Percentiles rank a stretch among this genome's conserved stretches.
These are phyloP conservation scores for Fusarium succisae DNA, from an alignment of 2,329 filamentous ascomycete species.

Conservation along the genomic window DNA sequence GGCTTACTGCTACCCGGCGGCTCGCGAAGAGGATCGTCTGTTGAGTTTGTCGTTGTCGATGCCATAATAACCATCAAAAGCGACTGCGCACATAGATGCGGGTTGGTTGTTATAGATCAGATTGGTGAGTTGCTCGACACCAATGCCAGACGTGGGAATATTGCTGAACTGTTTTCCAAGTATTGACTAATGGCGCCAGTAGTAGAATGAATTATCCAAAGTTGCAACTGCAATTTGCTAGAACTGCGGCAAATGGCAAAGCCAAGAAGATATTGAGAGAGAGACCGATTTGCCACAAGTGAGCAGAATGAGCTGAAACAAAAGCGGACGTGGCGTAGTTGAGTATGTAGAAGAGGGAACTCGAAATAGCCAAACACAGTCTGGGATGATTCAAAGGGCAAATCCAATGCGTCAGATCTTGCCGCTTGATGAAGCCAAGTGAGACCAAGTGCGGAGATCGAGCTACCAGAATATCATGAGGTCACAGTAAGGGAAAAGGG, in stretches of 20 bases:
- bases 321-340: background rate
- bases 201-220: background rate
- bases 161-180: background rate
- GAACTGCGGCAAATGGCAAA: background rate
- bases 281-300: slow-evolving; percentile 11
- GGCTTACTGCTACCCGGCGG: slow-evolving; percentile 22
- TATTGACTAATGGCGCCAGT: background rate
- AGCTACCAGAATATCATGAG: slow-evolving; percentile 4
- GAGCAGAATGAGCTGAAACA: background rate
- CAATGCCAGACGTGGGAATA: background rate
- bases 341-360: background rate
- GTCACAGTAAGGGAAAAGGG: background rate
- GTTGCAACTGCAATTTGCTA: background rate
- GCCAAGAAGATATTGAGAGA: background rate
- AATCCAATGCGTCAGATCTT: slow-evolving; percentile 22
- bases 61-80: slow-evolving; percentile 18
- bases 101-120: background rate
- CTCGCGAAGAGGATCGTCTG: slow-evolving; percentile 27
- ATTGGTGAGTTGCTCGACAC: background rate
- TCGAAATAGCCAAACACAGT: background rate
- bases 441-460: slow-evolving; percentile 26
- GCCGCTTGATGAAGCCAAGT: slow-evolving; percentile 15
- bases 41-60: slow-evolving; percentile 11
- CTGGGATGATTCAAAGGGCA: background rate
- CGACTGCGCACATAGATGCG: slow-evolving; percentile 16